Base-by-base conservation (phyloP, 768 basidiomycete species). In the Leccinum longicurvipes region DNA sequence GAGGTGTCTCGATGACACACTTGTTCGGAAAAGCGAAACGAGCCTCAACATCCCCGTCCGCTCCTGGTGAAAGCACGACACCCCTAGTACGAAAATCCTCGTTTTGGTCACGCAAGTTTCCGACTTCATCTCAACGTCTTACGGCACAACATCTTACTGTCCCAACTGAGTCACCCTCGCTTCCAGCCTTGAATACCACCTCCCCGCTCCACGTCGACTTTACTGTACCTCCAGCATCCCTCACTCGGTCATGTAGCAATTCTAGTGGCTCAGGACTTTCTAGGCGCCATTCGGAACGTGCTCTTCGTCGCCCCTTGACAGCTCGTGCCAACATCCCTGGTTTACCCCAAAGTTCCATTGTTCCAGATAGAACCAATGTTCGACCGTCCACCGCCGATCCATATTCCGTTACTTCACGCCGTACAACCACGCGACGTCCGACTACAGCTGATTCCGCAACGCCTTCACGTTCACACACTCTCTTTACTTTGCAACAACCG, bases 21-120 rank as follows among this genome's bases (percentile, higher is more conserved):
- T 57, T 73, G n/a, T 67, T 67, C 45, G 63, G 73, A 7, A 73
- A 79, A 24, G 52, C 66, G 11, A 83, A 83, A 61, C 76, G 73
- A 24, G 75, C 71, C n/a, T 76, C 76, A 50, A 76, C 77, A 45
- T 68, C 50, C 11, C 50, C 57, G 34, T 32, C 72, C 70, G 39
- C 61, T 57, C 57, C 68, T 59, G 39, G 61, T 27, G 58, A 50
- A 25, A 32, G 57, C 23, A 32, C 77, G 7, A 80, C 77, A 39
- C 63, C 75, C 4, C 59, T 86, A 29, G 70, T 78, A 11, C 81
- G 85, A 50, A 83, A 82, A 66, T 63, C 82, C 10, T 89, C 88
- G 6, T 88, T 89, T 63, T 89, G 87, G 86, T 74, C 73, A 46
- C 79, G 81, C 56, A 84, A 76, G 70, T 77, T 67, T 17, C 60